These are phyloP conservation scores for Gentiana straminea DNA, from an alignment of 257 asterid species.

Conservation along the genomic window DNA sequence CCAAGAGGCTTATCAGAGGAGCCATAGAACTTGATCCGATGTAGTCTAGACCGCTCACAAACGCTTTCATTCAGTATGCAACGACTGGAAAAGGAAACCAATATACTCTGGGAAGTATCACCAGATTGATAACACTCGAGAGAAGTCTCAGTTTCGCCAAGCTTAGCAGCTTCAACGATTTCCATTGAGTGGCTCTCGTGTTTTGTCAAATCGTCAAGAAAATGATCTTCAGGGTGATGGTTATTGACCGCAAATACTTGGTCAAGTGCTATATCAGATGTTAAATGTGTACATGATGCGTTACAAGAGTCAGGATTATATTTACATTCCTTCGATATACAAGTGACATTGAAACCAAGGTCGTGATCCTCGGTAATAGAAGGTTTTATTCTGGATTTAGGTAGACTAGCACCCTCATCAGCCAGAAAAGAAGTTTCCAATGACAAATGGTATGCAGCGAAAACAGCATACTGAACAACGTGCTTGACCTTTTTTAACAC, in stretches of 20 bases:
- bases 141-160: constrained; percentile 30
- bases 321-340: constrained; percentile 26
- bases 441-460: constrained; percentile 91
- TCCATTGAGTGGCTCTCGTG: constrained; percentile 31
- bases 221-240: constrained; percentile 4
- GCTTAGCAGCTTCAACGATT: constrained; percentile 23
- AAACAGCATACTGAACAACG: constrained; percentile 71
- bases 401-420: constrained; percentile 93
- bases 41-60: constrained; percentile 75
- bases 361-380: constrained; percentile 31
- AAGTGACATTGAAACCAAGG: constrained; percentile 21
- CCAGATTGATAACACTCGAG: constrained; percentile 38
- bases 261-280: constrained; percentile 17
- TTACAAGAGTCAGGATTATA: constrained; percentile 26
- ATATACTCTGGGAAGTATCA: constrained; percentile 60
- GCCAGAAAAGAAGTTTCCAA: constrained; percentile 87
- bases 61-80: constrained; percentile 53
- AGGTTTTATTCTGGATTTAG: constrained; percentile 28
- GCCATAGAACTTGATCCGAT: constrained; percentile 73
- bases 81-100: constrained; percentile 87
- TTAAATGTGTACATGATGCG: constrained; percentile 28
- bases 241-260: constrained; percentile 10
- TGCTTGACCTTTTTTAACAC: constrained; percentile 81
- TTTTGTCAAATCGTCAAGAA: constrained; percentile 9
- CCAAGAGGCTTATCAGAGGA: constrained; percentile 92